phyloP scores from a whole-genome alignment of 192 early-diverging fungal genomes.

The Coemansia sp. region DNA sequence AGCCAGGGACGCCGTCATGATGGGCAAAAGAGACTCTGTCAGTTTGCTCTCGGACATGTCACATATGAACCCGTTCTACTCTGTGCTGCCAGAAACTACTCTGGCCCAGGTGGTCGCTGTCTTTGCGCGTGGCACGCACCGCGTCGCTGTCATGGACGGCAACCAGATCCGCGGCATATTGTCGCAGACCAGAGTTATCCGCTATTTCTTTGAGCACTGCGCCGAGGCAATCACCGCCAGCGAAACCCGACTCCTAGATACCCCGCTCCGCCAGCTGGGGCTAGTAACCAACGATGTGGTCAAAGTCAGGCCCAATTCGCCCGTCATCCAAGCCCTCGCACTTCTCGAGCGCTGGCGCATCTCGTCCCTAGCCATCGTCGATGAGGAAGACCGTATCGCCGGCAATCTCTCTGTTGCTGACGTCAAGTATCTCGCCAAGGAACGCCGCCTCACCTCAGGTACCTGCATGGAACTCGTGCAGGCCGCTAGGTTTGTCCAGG shows the following conservation, averaged over 20 bases:
- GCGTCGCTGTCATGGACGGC: slow-evolving; percentile 73
- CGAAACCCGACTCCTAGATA: slow-evolving; percentile 29
- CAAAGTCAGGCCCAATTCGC: slow-evolving; percentile 53
- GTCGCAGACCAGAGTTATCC: slow-evolving; percentile 72
- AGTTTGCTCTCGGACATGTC: slow-evolving; percentile 64
- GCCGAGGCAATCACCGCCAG: background rate
- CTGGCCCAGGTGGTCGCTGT: slow-evolving; percentile 70
- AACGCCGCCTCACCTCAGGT: slow-evolving; percentile 54
- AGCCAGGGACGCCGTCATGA: background rate
- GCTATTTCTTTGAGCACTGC: slow-evolving; percentile 67
- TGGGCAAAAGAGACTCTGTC: slow-evolving; percentile 11
- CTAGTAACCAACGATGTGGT: slow-evolving; percentile 62
- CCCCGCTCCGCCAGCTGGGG: slow-evolving; percentile 56
- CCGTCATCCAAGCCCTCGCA: slow-evolving; percentile 68
- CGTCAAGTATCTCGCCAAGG: slow-evolving; percentile 51
- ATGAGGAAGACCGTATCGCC: slow-evolving; percentile 23
- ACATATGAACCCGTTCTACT: slow-evolving; percentile 81
- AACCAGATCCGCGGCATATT: slow-evolving; percentile 73
- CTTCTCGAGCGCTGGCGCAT: slow-evolving; percentile 56
- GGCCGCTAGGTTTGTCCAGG: slow-evolving; percentile 62
- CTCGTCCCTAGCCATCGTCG: slow-evolving; percentile 53
- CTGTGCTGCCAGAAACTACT: slow-evolving; percentile 74
- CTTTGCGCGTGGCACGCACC: slow-evolving; percentile 76
- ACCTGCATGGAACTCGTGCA: slow-evolving; percentile 68
- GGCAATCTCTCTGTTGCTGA: slow-evolving; percentile 45